Evolutionary conservation across 225 moss, liverwort and hornwort genomes (phyloP), one percentile per base, ranked within the genome.

Genomic region (Anthoceros angustus): DNA sequence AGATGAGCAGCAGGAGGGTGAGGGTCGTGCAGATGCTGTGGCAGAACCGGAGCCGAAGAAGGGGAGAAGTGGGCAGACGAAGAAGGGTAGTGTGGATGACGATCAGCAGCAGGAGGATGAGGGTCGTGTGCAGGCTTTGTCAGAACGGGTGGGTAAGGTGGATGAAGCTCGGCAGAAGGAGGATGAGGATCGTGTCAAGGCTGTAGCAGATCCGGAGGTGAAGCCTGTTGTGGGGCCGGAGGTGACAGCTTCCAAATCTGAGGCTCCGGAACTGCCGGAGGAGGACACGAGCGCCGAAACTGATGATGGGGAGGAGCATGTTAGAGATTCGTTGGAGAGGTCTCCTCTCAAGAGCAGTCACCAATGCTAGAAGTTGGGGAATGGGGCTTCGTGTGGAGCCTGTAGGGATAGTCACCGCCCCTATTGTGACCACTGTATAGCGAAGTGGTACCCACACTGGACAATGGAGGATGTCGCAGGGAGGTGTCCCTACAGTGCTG

Each of bases 401-500:
- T 55, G 55, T 55, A 15, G 18, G 14, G 23, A 55, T 15, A 23
- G 5, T 0, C 55, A 55, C 5, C 55, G 55, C n/a, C 55, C 5
- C 18, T 55, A 55, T 20, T 55, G 55, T 23, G 6, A 18, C 18
- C 23, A 18, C 18, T 55, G 55, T 23, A 55, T 55, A 15, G 55
- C 18, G 0, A 55, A 55, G 55, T 55, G 55, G 69, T 46, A 70
- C 62, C 69, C 69, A 62, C 42, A 70, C 23, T 20, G 62, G 2
- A 26, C 32, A 6, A 10, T 2, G 18, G 40, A 40, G 40, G 69
- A 63, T 26, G 39, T 70, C 11, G 69, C 41, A 21, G 46, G 9
- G 21, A 63, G 25, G 62, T 70, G 69, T 25, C 69, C 69, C 12
- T 61, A 42, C 63, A 62, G 69, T 62, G 20, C 61, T 39, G 42